Percentiles rank a stretch among this genome's conserved stretches.
These are phyloP conservation scores for Baudoinia panamericana DNA, from an alignment of 495 filamentous ascomycete genomes.

Conservation along the genomic window DNA sequence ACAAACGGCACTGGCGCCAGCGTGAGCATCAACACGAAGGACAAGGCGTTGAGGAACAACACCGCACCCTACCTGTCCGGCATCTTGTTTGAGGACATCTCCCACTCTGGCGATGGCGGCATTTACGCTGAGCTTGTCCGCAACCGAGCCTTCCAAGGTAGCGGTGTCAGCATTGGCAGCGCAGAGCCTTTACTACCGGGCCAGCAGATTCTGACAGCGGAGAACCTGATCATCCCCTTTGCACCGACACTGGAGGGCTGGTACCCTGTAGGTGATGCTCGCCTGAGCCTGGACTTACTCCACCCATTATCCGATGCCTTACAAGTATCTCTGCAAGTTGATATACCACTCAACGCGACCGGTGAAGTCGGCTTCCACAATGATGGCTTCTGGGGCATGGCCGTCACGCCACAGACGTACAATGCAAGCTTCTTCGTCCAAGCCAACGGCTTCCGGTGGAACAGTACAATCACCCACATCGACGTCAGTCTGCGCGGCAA, in stretches of 20 bases:
- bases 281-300: constrained; percentile 12
- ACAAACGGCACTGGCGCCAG: too few relatives aligned
- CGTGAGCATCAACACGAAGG: background rate
- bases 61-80: constrained; percentile 1
- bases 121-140: constrained; percentile 59
- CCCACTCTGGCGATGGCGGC: constrained; percentile 62
- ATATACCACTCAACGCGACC: constrained; percentile 12
- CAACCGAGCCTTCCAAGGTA: constrained; percentile 57
- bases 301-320: constrained; percentile 20
- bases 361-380: constrained; percentile 25
- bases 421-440: constrained; percentile 26
- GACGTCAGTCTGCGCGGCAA: constrained; percentile 34
- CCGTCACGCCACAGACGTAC: constrained; percentile 20
- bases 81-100: constrained; percentile 44
- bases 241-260: constrained; percentile 16
- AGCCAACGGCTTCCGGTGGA: constrained; percentile 13
- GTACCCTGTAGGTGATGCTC: constrained; percentile 11
- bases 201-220: background rate
- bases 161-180: background rate
- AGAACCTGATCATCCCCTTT: constrained; percentile 1
- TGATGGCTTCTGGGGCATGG: constrained; percentile 14
- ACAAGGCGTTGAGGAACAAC: background rate
- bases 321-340: constrained; percentile 16
- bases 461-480: constrained; percentile 12
- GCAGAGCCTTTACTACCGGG: background rate